Evolutionary conservation across 345 rosid species (phyloP), one percentile per base, ranked within the genome.

Genomic region (Brassica juncea): DNA sequence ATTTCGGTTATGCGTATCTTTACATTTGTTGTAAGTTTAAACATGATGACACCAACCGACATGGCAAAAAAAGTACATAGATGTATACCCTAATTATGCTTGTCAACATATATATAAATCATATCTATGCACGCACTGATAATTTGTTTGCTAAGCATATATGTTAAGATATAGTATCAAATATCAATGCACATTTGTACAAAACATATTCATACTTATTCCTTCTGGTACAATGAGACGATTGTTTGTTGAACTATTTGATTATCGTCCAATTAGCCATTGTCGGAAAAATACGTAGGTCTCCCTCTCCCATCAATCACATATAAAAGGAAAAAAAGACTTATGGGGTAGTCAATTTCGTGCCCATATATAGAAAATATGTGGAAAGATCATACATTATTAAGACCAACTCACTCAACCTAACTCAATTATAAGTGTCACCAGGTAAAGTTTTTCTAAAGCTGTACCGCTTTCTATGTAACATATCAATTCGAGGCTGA

Each of bases 231-330:
- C 28, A n/a, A 49, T 58, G 25, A 42, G 10, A 68, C 68, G 54
- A 44, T 9, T 42, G 54, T 63, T 64, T 71, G 16, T 79, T 12
- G 12, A 30, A 28, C 8, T 78, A 44, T 47, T 32, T 73, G 57
- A 73, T 35, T 14, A 49, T 39, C 15, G 19, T 61, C 61, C 21
- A 66, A 35, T 63, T 16, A 69, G 75, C 5, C 71, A 35, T 28
- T 5, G 70, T 59, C 59, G 47, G 8, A 35, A 52, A 37, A 68
- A 2, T 4, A 3, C 63, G 63, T 68, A 74, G 66, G 58, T 27
- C 74, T 62, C 71, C 75, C 71, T 27, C 65, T 52, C 67, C 75
- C 71, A 70, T 74, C 83, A 70, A 63, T 74, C 83, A 70, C 67
- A 80, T 27, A 69, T 28, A 69, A 74, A 74, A 39, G 79, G 44